Evolutionary conservation across 805 yeast species (phyloP).

Genomic region (Starmerella potacharoeniae): DNA sequence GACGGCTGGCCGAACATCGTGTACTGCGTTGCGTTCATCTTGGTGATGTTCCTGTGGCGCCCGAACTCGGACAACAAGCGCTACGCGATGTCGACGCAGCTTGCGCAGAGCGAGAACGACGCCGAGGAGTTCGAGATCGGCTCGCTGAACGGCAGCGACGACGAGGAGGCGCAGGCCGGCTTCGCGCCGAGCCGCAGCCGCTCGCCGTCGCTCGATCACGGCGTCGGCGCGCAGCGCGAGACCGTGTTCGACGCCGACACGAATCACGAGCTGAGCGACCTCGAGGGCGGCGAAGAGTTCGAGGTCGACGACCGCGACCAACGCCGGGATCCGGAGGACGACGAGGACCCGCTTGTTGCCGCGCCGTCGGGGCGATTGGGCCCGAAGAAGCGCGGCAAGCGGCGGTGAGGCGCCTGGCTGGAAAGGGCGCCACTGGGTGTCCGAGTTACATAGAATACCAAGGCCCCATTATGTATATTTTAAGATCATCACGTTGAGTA

Average conservation of each 20-base stretch:
- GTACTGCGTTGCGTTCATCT: constrained; percentile 70
- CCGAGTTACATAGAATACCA: background rate
- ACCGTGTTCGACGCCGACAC: constrained; percentile 18
- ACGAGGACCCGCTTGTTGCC: constrained; percentile 19
- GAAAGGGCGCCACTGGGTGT: no score
- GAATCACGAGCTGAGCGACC: constrained; percentile 19
- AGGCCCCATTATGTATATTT: background rate
- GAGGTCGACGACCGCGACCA: constrained; percentile 8
- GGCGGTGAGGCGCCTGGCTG: background rate
- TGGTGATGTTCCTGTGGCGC: constrained; percentile 88
- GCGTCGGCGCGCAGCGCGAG: constrained; percentile 11
- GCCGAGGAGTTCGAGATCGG: constrained; percentile 58
- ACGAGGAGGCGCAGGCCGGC: constrained; percentile 29
- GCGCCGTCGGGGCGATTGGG: constrained; percentile 15
- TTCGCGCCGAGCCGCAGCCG: constrained; percentile 4
- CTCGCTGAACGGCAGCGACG: constrained; percentile 36
- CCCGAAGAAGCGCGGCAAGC: background rate
- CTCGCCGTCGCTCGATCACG: background rate
- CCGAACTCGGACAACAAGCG: constrained; percentile 93
- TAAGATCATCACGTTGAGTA: background rate
- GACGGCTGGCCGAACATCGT: constrained; percentile 94
- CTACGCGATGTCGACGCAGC: constrained; percentile 87
- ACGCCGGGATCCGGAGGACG: constrained; percentile 5
- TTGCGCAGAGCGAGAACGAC: constrained; percentile 60
- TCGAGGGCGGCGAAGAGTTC: constrained; percentile 21